These are phyloP conservation scores for Hirschioporus abietinus DNA, from an alignment of 768 basidiomycete genomes.

Conservation along the genomic window DNA sequence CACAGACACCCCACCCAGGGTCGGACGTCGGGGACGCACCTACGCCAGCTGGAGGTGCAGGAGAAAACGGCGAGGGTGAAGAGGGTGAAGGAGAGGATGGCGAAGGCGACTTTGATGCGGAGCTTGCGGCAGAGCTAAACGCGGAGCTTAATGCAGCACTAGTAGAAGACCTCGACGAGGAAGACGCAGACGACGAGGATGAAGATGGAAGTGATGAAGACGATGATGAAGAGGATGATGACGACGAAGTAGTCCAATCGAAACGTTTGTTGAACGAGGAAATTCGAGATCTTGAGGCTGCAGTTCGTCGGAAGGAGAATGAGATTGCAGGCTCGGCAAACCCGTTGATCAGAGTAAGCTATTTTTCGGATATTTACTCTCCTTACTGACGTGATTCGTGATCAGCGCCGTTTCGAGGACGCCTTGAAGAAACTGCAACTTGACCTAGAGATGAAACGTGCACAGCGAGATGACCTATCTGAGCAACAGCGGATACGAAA, in stretches of 20 bases:
- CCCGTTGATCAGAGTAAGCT: constrained; percentile 73
- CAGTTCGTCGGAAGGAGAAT: constrained; percentile 76
- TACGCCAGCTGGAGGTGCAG: constrained; percentile 53
- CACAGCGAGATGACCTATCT: constrained; percentile 74
- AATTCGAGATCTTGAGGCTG: constrained; percentile 83
- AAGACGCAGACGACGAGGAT: constrained; percentile 63
- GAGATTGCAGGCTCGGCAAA: constrained; percentile 84
- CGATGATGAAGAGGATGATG: constrained; percentile 72
- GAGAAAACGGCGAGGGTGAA: constrained; percentile 52
- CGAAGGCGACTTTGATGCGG: constrained; percentile 83
- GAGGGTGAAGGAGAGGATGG: constrained; percentile 56
- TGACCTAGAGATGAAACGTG: constrained; percentile 80
- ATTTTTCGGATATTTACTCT: constrained; percentile 1
- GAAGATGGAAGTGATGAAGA: constrained; percentile 40
- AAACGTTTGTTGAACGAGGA: constrained; percentile 83
- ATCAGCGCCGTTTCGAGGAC: constrained; percentile 89
- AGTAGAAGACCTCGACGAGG: constrained; percentile 58
- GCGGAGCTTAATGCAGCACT: constrained; percentile 72
- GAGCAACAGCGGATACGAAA: constrained; percentile 69
- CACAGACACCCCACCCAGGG: constrained; percentile 66
- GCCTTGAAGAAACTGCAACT: constrained; percentile 81
- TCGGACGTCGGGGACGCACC: constrained; percentile 62
- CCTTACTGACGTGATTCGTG: constrained; percentile 2
- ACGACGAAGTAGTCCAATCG: constrained; percentile 66
- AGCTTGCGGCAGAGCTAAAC: constrained; percentile 83